phyloP scores from a whole-genome alignment of 2,329 filamentous ascomycete genomes.

The Fusarium incarnatum region DNA sequence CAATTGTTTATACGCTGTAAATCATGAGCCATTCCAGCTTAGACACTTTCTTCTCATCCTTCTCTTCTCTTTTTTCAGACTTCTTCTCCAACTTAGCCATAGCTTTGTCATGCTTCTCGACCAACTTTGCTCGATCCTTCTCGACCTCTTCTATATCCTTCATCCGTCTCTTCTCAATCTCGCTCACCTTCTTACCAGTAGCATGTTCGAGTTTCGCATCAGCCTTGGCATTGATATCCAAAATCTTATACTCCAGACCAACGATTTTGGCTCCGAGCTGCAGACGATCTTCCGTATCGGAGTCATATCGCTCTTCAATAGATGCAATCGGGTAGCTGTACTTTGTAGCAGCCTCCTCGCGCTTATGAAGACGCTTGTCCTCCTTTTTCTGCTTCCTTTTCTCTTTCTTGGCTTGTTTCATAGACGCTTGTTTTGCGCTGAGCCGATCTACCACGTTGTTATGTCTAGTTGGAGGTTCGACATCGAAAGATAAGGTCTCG shows the following conservation, averaged over 20 bases:
- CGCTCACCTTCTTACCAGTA: not conserved
- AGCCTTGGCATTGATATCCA: not conserved
- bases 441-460: slow-evolving; percentile 18
- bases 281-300: not conserved
- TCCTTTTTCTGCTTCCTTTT: slow-evolving; percentile 12
- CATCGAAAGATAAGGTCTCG: slow-evolving; percentile 4
- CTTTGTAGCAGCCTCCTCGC: not conserved
- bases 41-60: slow-evolving; percentile 20
- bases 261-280: slow-evolving; percentile 3
- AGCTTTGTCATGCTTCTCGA: not conserved
- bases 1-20: not conserved
- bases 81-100: not conserved
- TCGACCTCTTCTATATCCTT: slow-evolving; percentile 10
- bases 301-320: slow-evolving; percentile 11
- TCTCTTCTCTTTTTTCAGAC: not conserved
- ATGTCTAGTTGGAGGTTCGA: not conserved
- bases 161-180: slow-evolving; percentile 6
- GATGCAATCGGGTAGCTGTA: slow-evolving; percentile 8
- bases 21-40: slow-evolving; percentile 27
- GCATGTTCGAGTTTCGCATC: not conserved
- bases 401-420: slow-evolving; percentile 5
- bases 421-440: slow-evolving; percentile 18
- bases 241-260: slow-evolving; percentile 1
- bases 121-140: not conserved
- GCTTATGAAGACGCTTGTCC: not conserved